Evolutionary conservation across 176 grass and related monocot genomes (phyloP).

Genomic region (Coix lacrymajobi): DNA sequence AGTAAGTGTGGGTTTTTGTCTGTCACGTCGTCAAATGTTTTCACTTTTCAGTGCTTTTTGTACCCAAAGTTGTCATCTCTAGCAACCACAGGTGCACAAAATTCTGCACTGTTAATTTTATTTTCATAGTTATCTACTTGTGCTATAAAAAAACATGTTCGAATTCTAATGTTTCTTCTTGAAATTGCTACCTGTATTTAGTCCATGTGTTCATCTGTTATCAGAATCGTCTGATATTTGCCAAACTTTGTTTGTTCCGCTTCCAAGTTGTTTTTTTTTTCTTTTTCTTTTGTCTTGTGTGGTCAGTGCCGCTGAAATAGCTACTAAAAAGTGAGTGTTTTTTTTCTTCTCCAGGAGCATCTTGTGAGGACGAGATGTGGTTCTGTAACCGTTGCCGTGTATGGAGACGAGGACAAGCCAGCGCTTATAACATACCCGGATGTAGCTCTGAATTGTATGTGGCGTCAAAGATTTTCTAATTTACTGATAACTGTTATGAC

Average conservation of each 20-base stretch:
- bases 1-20: neutral
- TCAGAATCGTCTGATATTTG: neutral
- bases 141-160: neutral
- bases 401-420: conserved; percentile 63
- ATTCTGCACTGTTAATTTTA: neutral
- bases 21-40: neutral
- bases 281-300: neutral
- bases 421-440: conserved; percentile 71
- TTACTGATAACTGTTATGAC: neutral
- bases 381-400: conserved; percentile 50
- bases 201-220: neutral
- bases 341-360: conserved; percentile 52
- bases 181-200: neutral
- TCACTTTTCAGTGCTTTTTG: neutral
- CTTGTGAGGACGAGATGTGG: conserved; percentile 56
- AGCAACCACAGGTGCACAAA: neutral
- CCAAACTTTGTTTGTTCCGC: neutral
- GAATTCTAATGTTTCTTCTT: neutral
- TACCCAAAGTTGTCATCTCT: neutral
- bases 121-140: neutral
- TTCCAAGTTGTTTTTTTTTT: neutral
- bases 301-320: no score
- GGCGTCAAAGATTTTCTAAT: neutral
- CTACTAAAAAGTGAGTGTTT: neutral
- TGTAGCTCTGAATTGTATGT: conserved; percentile 58